These are phyloP conservation scores for Sugiyamaella lignohabitans DNA, from an alignment of 805 yeast genomes.

Conservation along the genomic window DNA sequence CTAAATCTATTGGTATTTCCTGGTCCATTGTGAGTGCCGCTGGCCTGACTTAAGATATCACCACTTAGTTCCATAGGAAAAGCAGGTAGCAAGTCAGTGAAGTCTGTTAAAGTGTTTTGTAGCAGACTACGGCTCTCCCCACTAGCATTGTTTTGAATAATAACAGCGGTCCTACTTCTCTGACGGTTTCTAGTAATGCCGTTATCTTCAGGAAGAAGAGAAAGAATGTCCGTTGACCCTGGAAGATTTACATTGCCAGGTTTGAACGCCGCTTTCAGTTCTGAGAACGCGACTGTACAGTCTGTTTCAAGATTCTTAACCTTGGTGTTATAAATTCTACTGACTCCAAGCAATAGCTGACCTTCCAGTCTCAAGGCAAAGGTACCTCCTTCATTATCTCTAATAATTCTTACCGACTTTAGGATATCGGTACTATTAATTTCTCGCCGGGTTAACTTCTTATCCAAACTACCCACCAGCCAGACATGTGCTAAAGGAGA, in stretches of 20 bases:
- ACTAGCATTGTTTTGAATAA: not conserved
- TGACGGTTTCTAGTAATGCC: constrained; percentile 30
- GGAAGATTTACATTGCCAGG: constrained; percentile 44
- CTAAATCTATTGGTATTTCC: constrained; percentile 1
- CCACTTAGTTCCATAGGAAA: constrained; percentile 37
- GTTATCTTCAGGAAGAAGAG: constrained; percentile 1
- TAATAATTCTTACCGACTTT: constrained; percentile 61
- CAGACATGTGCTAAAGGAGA: constrained; percentile 78
- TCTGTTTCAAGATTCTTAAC: constrained; percentile 80
- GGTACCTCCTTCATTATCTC: constrained; percentile 45
- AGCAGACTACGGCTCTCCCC: constrained; percentile 32
- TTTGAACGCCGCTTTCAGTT: constrained; percentile 49
- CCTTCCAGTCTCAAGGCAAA: constrained; percentile 79
- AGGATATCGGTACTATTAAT: constrained; percentile 63
- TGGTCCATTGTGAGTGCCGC: not conserved
- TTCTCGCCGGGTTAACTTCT: constrained; percentile 65
- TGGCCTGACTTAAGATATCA: not conserved
- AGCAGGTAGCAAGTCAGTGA: constrained; percentile 64
- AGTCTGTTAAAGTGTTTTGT: constrained; percentile 72
- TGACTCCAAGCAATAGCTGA: constrained; percentile 79
- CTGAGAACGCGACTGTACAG: constrained; percentile 66
- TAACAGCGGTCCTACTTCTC: not conserved
- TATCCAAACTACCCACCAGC: constrained; percentile 87
- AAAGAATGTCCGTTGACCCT: not conserved
- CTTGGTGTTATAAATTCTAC: constrained; percentile 76